Conservation (phyloP, 2,329 filamentous ascomycete genomes). For the Pezicula rhizophila region DNA sequence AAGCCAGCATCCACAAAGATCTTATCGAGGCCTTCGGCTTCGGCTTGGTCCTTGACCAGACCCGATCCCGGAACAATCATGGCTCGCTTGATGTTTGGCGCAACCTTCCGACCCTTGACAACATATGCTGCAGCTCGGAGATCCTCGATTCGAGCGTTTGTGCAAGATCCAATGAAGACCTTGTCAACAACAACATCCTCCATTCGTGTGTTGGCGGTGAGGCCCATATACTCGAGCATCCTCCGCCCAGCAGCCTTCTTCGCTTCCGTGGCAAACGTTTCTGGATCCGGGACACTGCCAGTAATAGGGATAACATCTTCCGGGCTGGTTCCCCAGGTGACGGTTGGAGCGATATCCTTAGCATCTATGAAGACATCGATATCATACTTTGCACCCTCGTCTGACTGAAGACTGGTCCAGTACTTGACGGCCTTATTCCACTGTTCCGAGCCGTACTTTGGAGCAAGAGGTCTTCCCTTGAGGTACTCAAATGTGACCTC, state of each 20-base stretch:
- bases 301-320: constrained; percentile 96
- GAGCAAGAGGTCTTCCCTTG: constrained; percentile 82
- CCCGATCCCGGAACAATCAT: constrained; percentile 97
- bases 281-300: constrained; percentile 81
- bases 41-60: constrained; percentile 85
- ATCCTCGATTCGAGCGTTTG: constrained; percentile 95
- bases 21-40: constrained; percentile 86
- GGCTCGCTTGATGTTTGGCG: constrained; percentile 82
- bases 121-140: constrained; percentile 79
- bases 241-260: constrained; percentile 77
- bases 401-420: constrained; percentile 81
- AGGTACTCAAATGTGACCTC: constrained; percentile 93
- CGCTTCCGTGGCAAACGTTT: constrained; percentile 72
- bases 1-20: constrained; percentile 90
- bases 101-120: constrained; percentile 81
- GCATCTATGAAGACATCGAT: constrained; percentile 82
- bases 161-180: constrained; percentile 97
- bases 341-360: constrained; percentile 87
- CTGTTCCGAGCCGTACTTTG: constrained; percentile 74
- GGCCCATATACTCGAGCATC: constrained; percentile 93
- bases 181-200: constrained; percentile 91
- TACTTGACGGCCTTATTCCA: constrained; percentile 86
- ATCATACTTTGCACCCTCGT: constrained; percentile 85
- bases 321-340: constrained; percentile 95
- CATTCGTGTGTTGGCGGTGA: constrained; percentile 80